Evolutionary conservation across 805 yeast genomes (phyloP), one percentile per base, ranked within the genome.

Genomic region (Scheffersomyces ergatensis): DNA sequence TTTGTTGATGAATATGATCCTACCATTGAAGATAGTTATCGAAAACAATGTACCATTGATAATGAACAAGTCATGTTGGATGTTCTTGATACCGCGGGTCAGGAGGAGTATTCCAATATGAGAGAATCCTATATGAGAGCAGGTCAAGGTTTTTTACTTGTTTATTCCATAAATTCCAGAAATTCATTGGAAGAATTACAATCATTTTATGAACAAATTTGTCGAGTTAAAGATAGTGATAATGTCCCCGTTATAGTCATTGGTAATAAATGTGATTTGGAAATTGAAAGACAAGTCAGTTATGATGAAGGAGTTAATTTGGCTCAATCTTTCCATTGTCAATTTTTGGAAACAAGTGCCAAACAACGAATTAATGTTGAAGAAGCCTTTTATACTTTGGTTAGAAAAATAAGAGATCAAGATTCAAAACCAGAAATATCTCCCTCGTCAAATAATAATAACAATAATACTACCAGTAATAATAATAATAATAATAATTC

Each of bases 1-100:
- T 93, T 93, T 58, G 96, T 92, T 24, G 97, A 90, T 62, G 99
- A 93, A 62, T 93, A 93, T 57, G 99, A 93, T 66, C 99, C 99
- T 8, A 93, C 99, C 9, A 93, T 93, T 57, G 99, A 93, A 66
- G 93, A 85, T 57, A 83, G 90, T 0, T 86, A 85, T 63, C 77
- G 97, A 51, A 93, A 93, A 59, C 92, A 86, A 55, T 85, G 93
- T 55, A 81, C 78, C 20, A 81, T 93, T 30, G 96, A 90, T 60
- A 80, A 79, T 44, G 87, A 83, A 58, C 85, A 81, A 27, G 82
- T 87, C 1, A 73, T 86, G 18, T 53, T 77, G 50, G 99, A 93
- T 62, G 89, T 93, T 32, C 77, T 93, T 57, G 99, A 93, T 64
- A 93, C 99, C 16, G 99, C 99, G 2, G 99, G 99, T 32, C 97